These are phyloP conservation scores for Arabidopsis hybrid DNA, from an alignment of 441 rosid genomes.

Conservation along the genomic window DNA sequence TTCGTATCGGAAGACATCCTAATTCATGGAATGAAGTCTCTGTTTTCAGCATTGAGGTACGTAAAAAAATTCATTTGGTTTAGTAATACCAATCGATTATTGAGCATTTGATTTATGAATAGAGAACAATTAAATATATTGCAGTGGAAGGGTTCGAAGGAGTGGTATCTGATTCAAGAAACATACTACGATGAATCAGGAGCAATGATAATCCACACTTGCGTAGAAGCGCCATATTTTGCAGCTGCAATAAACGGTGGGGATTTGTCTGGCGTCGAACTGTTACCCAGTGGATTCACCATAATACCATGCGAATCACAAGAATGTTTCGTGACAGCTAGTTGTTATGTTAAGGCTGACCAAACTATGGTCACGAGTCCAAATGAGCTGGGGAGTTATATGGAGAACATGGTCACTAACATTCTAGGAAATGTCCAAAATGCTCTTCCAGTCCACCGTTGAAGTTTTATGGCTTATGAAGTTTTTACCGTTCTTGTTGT, in stretches of 20 bases:
- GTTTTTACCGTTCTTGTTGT: too few relatives aligned
- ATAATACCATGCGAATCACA: constrained; percentile 42
- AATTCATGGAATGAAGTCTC: constrained; percentile 48
- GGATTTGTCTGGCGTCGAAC: constrained; percentile 43
- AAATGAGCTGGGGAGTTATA: constrained; percentile 62
- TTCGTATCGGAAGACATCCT: constrained; percentile 46
- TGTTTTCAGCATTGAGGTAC: constrained; percentile 50
- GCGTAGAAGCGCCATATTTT: constrained; percentile 40
- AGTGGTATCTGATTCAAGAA: constrained; percentile 58
- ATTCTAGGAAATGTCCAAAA: background rate
- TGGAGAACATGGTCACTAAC: background rate
- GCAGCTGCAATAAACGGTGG: constrained; percentile 37
- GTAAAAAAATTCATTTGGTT: background rate
- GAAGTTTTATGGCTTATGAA: background rate
- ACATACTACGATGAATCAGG: constrained; percentile 51
- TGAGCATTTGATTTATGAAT: background rate
- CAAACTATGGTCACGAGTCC: constrained; percentile 68
- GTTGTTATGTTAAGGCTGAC: constrained; percentile 52
- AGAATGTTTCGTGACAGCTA: constrained; percentile 43
- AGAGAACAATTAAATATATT: background rate
- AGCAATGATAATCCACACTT: constrained; percentile 52
- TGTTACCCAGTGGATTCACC: constrained; percentile 55
- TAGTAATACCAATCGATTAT: background rate
- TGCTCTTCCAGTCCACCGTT: background rate
- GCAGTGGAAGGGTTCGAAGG: constrained; percentile 42